Conservation (phyloP, 768 basidiomycete species). For the Basidioascus undulatus region DNA sequence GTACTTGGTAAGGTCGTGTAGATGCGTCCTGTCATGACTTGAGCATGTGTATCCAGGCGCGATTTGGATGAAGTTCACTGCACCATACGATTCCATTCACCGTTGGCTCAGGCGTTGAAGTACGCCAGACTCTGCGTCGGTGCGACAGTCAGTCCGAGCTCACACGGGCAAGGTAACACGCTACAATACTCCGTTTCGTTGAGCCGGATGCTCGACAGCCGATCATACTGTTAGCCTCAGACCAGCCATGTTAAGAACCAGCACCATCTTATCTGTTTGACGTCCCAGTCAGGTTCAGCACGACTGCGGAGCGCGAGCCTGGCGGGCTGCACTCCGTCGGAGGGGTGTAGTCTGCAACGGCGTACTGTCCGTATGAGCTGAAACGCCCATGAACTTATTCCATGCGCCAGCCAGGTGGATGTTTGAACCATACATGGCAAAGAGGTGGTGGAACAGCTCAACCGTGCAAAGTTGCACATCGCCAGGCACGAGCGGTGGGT, state of each 20-base stretch:
- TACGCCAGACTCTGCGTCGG: constrained; percentile 37
- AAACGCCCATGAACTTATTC: constrained; percentile 33
- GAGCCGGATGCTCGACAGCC: constrained; percentile 46
- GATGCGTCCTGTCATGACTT: constrained; percentile 52
- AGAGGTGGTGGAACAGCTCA: constrained; percentile 34
- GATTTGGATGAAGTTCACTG: no score
- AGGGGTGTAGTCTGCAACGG: constrained; percentile 21
- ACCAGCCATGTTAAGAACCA: constrained; percentile 24
- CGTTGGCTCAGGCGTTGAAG: constrained; percentile 55
- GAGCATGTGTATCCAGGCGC: no score
- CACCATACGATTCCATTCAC: no score
- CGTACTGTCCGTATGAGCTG: constrained; percentile 41
- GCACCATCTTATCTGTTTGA: neutral
- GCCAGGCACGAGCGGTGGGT: constrained; percentile 43
- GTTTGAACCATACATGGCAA: neutral
- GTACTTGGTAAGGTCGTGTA: constrained; percentile 52
- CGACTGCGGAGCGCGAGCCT: constrained; percentile 16
- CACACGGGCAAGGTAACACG: neutral
- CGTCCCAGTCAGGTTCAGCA: neutral
- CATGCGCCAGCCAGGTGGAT: neutral
- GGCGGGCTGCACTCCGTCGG: constrained; percentile 38
- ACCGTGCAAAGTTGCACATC: constrained; percentile 38
- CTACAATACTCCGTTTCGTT: constrained; percentile 34
- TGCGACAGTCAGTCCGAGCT: neutral
- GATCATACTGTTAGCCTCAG: constrained; percentile 51